These are phyloP conservation scores for Aureobasidium sp. DNA, from an alignment of 2,329 filamentous ascomycete genomes.

Conservation along the genomic window DNA sequence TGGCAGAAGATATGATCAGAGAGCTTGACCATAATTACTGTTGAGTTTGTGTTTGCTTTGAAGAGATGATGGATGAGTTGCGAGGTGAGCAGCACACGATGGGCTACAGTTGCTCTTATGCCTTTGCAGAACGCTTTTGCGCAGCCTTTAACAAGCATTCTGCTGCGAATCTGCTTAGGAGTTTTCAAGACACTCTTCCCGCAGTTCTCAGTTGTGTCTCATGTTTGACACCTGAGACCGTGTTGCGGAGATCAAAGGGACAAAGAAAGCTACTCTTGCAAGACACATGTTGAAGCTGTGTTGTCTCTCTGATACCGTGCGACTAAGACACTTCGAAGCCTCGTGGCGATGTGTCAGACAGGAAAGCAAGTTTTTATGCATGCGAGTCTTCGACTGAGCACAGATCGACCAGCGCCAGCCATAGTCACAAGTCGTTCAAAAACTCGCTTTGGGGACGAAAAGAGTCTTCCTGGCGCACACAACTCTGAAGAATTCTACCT, in stretches of 20 bases:
- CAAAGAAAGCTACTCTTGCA: neutral
- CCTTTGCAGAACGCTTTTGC: neutral
- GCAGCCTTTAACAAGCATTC: neutral
- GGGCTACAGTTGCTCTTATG: neutral
- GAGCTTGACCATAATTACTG: neutral
- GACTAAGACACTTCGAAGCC: neutral
- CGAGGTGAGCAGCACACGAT: neutral
- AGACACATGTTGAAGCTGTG: neutral
- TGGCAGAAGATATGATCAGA: neutral
- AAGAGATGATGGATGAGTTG: neutral
- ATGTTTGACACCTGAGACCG: neutral
- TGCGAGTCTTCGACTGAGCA: neutral
- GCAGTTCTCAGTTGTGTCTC: neutral
- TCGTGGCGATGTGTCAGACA: neutral
- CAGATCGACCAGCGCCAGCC: neutral
- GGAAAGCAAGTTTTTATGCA: neutral
- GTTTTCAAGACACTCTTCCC: neutral
- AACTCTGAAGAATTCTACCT: neutral
- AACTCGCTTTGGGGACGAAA: neutral
- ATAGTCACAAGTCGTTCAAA: neutral
- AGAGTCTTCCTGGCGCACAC: too few species aligned
- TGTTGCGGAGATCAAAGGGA: neutral
- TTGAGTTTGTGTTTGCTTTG: neutral
- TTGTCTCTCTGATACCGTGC: neutral
- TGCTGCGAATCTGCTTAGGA: neutral